Base-by-base conservation (phyloP, 352 stramenopile species). In the Globisporangium megalacanthum region DNA sequence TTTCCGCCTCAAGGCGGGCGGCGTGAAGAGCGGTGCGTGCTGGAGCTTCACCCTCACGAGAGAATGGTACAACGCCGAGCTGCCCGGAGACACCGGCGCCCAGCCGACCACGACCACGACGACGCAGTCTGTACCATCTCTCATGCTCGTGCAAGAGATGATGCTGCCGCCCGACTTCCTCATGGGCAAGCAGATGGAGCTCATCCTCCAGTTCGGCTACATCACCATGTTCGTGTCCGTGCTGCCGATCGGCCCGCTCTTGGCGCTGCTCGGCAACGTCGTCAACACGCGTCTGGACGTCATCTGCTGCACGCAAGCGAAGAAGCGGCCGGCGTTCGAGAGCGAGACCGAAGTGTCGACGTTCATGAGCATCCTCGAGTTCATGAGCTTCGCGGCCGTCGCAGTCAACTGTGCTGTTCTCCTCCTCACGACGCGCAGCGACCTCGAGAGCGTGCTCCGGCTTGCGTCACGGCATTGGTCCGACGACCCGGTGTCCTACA, bases 191-290 rank as follows among this genome's bases (percentile, higher is more conserved):
- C 79, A 92, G 41, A 89, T 89, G 73, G 82, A 92, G 55, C 59
- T 84, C 11, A 69, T 92, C 44, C 62, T 92, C n/a, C 79, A 89
- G 82, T 97, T 98, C 62, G 92, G 92, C 46, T 98, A 98, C 68
- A 82, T 98, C 44, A 98, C 91, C 36, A 86, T 98, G 70, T 98
- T 98, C 69, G 89, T 96, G 2, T 92, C 83, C 0, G 94, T 95
- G 44, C 88, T 97, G 55, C 92, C 92, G 0, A 61, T 92, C 15
- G 94, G 86, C 20, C 85, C 92, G 17, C 65, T 98, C 45, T 76
- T 97, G 54, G 89, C 89, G 22, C 72, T 95, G 46, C 46, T 94
- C 29, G 89, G 80, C 49, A 96, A 97, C 60, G 76, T 92, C 1
- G 64, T 97, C 56, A 92, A 95, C 52, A 91, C 88, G 54, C 78